Conservation (phyloP, 1,284 basidiomycete genomes). For the Boletus albobrunnescens region DNA sequence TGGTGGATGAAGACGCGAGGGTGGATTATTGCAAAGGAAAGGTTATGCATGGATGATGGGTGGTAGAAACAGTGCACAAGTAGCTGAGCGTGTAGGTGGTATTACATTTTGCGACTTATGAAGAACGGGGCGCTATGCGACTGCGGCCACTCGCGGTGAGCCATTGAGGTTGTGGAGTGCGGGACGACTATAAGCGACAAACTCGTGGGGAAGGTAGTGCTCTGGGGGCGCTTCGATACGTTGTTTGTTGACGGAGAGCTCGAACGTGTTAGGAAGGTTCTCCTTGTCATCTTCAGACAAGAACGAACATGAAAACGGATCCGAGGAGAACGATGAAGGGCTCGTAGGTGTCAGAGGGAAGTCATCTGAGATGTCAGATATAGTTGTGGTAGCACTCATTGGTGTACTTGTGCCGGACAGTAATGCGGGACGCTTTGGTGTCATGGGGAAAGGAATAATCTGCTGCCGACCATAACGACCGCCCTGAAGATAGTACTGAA, state of each 20-base stretch:
- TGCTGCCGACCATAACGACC: constrained; percentile 59
- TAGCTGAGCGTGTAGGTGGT: constrained; percentile 56
- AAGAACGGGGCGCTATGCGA: constrained; percentile 43
- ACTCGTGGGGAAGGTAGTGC: constrained; percentile 75
- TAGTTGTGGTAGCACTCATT: constrained; percentile 64
- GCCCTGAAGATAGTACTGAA: constrained; percentile 87
- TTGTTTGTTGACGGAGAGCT: constrained; percentile 67
- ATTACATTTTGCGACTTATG: constrained; percentile 70
- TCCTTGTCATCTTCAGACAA: constrained; percentile 73
- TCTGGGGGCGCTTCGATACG: constrained; percentile 62
- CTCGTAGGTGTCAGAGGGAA: constrained; percentile 77
- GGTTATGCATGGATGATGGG: constrained; percentile 71
- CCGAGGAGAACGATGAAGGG: constrained; percentile 51
- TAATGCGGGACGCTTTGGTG: constrained; percentile 55
- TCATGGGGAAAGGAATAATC: constrained; percentile 58
- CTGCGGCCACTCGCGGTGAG: constrained; percentile 44
- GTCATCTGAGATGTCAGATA: constrained; percentile 74
- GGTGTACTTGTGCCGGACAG: constrained; percentile 62
- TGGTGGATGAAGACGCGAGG: constrained; percentile 47
- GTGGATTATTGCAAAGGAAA: constrained; percentile 60
- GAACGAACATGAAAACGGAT: constrained; percentile 50
- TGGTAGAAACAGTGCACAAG: constrained; percentile 59
- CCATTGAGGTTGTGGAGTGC: constrained; percentile 64
- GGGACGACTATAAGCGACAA: constrained; percentile 66
- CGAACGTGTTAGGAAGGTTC: constrained; percentile 65